Base-by-base conservation (phyloP, 768 basidiomycete species). In the Auricularia auricula-judae region DNA sequence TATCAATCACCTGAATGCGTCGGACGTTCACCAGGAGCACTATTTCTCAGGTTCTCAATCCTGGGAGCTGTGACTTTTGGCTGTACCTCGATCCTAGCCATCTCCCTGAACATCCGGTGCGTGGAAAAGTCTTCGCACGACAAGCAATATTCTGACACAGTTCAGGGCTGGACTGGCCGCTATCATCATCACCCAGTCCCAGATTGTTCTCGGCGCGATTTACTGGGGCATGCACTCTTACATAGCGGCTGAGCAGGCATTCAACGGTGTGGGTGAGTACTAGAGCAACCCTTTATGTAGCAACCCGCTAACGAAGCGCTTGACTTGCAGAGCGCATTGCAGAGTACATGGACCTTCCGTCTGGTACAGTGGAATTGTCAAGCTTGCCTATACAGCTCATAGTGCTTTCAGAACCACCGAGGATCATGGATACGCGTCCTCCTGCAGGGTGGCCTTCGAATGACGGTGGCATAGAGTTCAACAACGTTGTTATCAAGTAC, bases 381-480 rank as follows among this genome's bases (percentile, higher is more conserved):
- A 42, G 39, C 39, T 42, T 14, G 39, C 39, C 39, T 14, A 42
- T 14, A 14, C 39, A 42, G 39, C 39, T 42, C 12, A 42, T 29
- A 42, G 7, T 14, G 39, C 8, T 42, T 14, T 7, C 87, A 72
- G 88, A 90, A 72, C 85, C 86, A 0, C 84, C 86, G 51, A 81
- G 85, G 0, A 74, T 84, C 54, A 78, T 85, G 62, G 76, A 82
- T 34, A 77, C 79, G 43, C 78, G 84, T 60, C 85, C 87, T n/a
- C 87, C 87, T 1, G 87, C 86, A 1, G 84, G 84, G 66, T 89
- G 87, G 87, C 87, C 87, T 3, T 84, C 83, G 33, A 62, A 51
- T 3, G 34, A 53, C 44, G 86, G 87, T 35, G 77, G 81, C 39
- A 72, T 90, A 18, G 72, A 78, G 0, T 81, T 89, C 14, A 81